Base-by-base conservation (phyloP, 768 basidiomycete species). In the Naganishia onofrii region DNA sequence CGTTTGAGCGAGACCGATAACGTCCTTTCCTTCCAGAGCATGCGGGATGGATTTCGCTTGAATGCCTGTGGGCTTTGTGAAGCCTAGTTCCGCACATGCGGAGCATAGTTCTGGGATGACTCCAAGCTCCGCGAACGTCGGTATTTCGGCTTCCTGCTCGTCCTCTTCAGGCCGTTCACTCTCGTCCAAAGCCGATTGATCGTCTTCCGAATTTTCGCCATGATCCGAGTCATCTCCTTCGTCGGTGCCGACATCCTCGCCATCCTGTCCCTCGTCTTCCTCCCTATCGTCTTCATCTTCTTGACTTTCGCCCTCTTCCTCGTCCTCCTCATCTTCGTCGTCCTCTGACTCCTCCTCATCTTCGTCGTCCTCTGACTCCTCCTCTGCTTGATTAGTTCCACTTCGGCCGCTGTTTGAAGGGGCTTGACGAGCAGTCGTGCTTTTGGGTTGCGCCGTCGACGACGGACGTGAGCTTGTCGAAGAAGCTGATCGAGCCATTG, bases 1-100 rank as follows among this genome's bases (percentile, higher is more conserved):
- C 12, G 96, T 99, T 74, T 92, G 89, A 36, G 96, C 96, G n/a
- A 99, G 90, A 23, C 96, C 96, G 70, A 99, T 98, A 74, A 99
- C 91, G 83, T 99, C 96, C 76, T 89, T 87, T 0, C 93, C 94
- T 79, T 90, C 85, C 7, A 99, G 82, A 23, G 94, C 95, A 82
- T 88, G 87, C 0, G 96, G 96, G 57, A 99, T 85, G 42, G 85
- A 85, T 76, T 92, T 87, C 2, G 84, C 82, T 81, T 99, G 96
- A 75, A 99, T 99, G 67, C 90, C 89, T 9, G 95, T 95, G 0
- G 96, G 95, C 52, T 85, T 84, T 72, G 86, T 93, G 85, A 87
- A 98, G 57, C 88, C 87, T 51, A 97, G 83, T 69, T 89, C 87
- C 53, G 88, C 85, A 54, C 97, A 87, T 5, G 94, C 90, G 76